phyloP scores from a whole-genome alignment of 2,329 filamentous ascomycete species.

The Scortechinia acanthostroma region DNA sequence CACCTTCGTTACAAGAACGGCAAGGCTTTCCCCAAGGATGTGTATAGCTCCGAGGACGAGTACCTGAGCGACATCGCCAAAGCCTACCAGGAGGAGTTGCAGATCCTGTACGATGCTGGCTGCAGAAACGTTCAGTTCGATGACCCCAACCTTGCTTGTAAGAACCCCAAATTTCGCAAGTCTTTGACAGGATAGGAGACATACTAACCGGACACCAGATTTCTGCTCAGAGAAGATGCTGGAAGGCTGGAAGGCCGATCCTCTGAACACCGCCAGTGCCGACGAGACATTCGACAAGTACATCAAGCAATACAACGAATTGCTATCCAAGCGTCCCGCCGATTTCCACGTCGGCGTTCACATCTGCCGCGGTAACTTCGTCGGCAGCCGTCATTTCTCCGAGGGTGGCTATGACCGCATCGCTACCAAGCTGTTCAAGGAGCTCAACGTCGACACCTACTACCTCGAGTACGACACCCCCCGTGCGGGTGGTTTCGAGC shows the following conservation, averaged over 20 bases:
- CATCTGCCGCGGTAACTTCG: conserved; percentile 47
- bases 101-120: conserved; percentile 41
- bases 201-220: conserved; percentile 23
- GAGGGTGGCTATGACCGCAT: conserved; percentile 50
- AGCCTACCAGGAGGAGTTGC: conserved; percentile 41
- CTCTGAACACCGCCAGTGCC: conserved; percentile 11
- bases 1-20: conserved; percentile 53
- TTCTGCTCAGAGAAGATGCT: conserved; percentile 51
- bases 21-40: conserved; percentile 37
- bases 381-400: conserved; percentile 44
- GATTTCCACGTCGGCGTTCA: conserved; percentile 50
- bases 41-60: conserved; percentile 38
- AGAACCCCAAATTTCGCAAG: conserved; percentile 7
- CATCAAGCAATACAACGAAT: conserved; percentile 43
- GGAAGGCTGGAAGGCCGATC: conserved; percentile 23
- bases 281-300: conserved; percentile 39
- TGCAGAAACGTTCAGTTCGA: conserved; percentile 45
- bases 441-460: conserved; percentile 47
- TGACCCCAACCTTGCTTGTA: conserved; percentile 43
- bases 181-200: no score
- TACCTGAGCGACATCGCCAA: conserved; percentile 45
- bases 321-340: conserved; percentile 37
- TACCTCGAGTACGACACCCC: conserved; percentile 54
- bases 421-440: conserved; percentile 46
- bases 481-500: conserved; percentile 43